Evolutionary conservation across 805 yeast genomes (phyloP).

Genomic region (Ogataea henricii): DNA sequence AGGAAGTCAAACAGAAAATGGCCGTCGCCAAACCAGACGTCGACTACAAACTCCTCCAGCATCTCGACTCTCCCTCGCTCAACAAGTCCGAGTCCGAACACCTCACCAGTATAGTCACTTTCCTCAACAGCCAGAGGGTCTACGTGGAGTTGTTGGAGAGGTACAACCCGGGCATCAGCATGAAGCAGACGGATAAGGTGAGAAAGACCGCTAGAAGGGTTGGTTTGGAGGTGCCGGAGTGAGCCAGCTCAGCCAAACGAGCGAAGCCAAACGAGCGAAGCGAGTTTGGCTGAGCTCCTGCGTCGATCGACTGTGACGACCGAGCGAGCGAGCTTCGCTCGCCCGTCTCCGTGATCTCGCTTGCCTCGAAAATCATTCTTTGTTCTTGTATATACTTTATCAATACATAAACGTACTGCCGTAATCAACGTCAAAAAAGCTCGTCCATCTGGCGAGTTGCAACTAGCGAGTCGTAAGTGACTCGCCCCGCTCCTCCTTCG

Average conservation of each 20-base stretch:
- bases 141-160: conserved; percentile 80
- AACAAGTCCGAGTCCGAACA: conserved; percentile 37
- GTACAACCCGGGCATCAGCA: conserved; percentile 81
- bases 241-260: conserved; percentile 5
- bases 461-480: no score
- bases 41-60: conserved; percentile 29
- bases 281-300: no score
- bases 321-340: no score
- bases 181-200: conserved; percentile 78
- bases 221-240: conserved; percentile 72
- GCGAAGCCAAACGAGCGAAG: neutral
- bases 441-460: no score
- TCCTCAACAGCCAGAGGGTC: conserved; percentile 69
- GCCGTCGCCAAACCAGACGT: conserved; percentile 29
- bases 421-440: no score
- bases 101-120: conserved; percentile 60
- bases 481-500: neutral
- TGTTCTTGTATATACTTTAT: no score
- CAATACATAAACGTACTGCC: no score
- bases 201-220: conserved; percentile 82
- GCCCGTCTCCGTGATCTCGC: no score
- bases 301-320: no score
- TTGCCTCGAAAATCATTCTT: no score
- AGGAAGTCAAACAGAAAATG: conserved; percentile 38
- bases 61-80: conserved; percentile 29